Base-by-base conservation (phyloP, 805 yeast genomes). In the Blastobotrys mokoenaii region DNA sequence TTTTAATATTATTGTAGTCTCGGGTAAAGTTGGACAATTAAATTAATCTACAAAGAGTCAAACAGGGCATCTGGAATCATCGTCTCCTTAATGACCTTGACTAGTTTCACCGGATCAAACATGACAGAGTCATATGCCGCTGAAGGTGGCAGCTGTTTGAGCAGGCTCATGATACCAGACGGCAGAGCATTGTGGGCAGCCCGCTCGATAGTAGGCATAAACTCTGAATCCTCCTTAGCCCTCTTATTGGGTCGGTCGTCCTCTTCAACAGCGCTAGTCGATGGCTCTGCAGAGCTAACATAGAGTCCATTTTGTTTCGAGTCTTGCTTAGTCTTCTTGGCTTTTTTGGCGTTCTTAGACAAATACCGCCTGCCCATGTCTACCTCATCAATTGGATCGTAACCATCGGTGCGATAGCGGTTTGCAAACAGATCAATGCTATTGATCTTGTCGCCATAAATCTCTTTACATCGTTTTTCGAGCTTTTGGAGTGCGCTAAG, bases 401-500 rank as follows among this genome's bases (percentile, higher is more conserved):
- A 51, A 30, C 44, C 62, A 2, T 42, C 45, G 3, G 47, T 55
- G 10, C 48, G 48, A 63, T 67, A 52, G 61, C 66, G 33, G 53
- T 65, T 43, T 57, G 62, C 45, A 43, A 63, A 65, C 40, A 63
- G 48, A 4, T 68, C 66, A 39, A 73, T 71, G 27, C 58, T 51
- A 14, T 18, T 27, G 20, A 56, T 53, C n/a, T 75, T 81, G 3
- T 77, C 74, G 0, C 89, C 84, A 61, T 85, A 88, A 31, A 72
- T 63, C 49, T 77, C 80, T 29, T 72, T 66, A 61, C 73, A 88
- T 50, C 94, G 73, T 46, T 69, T 71, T 50, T 84, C 88, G 39
- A 90, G 71, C 41, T 76, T 71, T 40, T 73, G 67, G 4, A 88
- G 79, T 11, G 84, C 82, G 38, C 76, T 73, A 17, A 84, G 63